phyloP scores from a whole-genome alignment of 2,329 filamentous ascomycete genomes.

The Furcasterigmium furcatum region DNA sequence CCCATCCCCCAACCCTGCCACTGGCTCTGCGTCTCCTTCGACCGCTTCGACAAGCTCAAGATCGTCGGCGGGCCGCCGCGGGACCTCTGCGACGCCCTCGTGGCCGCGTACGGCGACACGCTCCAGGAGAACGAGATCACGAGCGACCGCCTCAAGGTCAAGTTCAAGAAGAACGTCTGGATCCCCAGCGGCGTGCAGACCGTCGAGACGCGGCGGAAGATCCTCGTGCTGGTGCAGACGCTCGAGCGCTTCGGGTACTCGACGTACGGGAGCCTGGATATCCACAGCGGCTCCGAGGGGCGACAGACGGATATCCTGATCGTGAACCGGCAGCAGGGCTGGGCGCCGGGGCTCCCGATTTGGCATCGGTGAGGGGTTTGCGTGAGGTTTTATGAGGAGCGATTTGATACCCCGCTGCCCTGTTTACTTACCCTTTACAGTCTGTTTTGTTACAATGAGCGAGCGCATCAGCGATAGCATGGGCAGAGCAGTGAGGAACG shows the following conservation, averaged over 20 bases:
- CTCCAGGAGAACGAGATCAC: conserved; percentile 10
- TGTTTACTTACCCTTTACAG: too few species aligned
- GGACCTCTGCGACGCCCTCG: conserved; percentile 14
- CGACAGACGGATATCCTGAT: conserved; percentile 11
- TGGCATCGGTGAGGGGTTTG: conserved; percentile 4
- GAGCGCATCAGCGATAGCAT: too few species aligned
- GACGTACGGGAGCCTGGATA: conserved; percentile 33
- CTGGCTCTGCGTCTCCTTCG: conserved; percentile 32
- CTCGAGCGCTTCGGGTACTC: conserved; percentile 32
- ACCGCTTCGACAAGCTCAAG: conserved; percentile 20
- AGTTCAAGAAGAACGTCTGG: conserved; percentile 29
- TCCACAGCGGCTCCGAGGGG: conserved; percentile 10
- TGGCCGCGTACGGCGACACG: conserved; percentile 10
- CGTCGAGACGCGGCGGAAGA: conserved; percentile 26
- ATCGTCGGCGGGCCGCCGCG: conserved; percentile 24
- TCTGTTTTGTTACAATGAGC: too few species aligned
- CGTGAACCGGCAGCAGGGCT: conserved; percentile 7
- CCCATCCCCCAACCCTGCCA: conserved; percentile 26
- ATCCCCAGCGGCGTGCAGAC: conserved; percentile 25
- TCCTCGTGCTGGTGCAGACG: conserved; percentile 27
- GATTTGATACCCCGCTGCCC: too few species aligned
- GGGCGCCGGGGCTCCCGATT: conserved; percentile 5
- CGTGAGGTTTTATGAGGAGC: too few species aligned
- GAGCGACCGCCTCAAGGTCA: conserved; percentile 19
- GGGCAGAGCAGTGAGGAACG: too few species aligned